Conservation (phyloP, 495 filamentous ascomycete species). For the Parmelia sp. region DNA sequence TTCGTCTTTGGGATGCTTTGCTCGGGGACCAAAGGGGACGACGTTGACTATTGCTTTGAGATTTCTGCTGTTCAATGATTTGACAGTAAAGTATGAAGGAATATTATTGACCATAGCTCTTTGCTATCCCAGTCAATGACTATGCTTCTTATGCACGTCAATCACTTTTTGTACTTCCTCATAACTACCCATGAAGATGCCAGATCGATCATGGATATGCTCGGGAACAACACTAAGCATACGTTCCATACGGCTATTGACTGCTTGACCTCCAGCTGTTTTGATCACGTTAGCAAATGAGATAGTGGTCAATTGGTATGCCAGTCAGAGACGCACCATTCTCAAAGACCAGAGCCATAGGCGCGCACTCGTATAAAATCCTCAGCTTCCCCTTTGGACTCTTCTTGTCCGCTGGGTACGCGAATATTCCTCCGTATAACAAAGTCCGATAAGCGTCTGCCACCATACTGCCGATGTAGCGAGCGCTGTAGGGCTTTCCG, state of each 20-base stretch:
- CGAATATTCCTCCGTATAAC: constrained; percentile 93
- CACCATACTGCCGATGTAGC: constrained; percentile 98
- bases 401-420: constrained; percentile 96
- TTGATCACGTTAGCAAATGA: constrained; percentile 12
- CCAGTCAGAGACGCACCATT: constrained; percentile 58
- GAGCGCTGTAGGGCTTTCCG: constrained; percentile 85
- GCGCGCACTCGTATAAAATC: constrained; percentile 97
- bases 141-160: constrained; percentile 51
- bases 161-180: constrained; percentile 97
- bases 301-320: background rate
- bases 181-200: constrained; percentile 92
- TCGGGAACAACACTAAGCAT: constrained; percentile 88
- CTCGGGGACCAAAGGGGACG: background rate
- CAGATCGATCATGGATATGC: constrained; percentile 90
- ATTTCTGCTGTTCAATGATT: too few species aligned
- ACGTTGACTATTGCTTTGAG: background rate
- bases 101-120: background rate
- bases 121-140: constrained; percentile 3
- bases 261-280: constrained; percentile 80
- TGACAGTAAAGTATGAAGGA: background rate
- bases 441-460: constrained; percentile 95
- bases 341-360: constrained; percentile 99
- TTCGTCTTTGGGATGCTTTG: background rate
- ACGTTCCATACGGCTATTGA: constrained; percentile 80
- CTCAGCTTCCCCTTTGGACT: constrained; percentile 95